Percentiles rank a stretch among this genome's conserved stretches.
These are phyloP conservation scores for Orbilia brochopaga DNA, from an alignment of 2,329 filamentous ascomycete species.

Conservation along the genomic window DNA sequence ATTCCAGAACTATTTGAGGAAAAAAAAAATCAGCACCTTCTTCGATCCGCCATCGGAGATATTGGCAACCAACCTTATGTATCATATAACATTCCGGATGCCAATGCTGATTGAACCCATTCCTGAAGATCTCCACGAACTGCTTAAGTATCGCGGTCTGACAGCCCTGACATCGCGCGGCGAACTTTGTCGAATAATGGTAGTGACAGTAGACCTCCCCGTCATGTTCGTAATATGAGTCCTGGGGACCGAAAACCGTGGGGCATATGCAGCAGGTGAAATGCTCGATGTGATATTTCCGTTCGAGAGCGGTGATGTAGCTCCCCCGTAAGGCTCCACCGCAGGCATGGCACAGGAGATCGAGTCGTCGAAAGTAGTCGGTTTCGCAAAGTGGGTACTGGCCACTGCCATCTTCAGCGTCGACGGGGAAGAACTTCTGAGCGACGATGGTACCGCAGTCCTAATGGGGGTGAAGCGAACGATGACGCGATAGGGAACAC, in stretches of 20 bases:
- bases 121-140: constrained; percentile 98
- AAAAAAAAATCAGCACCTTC: constrained; percentile 15
- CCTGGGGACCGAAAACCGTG: constrained; percentile 96
- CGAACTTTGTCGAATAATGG: constrained; percentile 97
- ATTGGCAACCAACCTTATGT: constrained; percentile 68
- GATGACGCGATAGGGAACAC: background rate
- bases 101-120: constrained; percentile 98
- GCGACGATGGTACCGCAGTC: constrained; percentile 97
- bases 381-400: constrained; percentile 98
- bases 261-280: constrained; percentile 97
- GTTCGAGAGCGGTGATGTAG: constrained; percentile 95
- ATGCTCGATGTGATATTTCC: constrained; percentile 98
- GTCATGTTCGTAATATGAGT: constrained; percentile 99
- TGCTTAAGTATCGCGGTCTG: constrained; percentile 97
- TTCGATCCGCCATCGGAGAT: constrained; percentile 3
- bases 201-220: constrained; percentile 97
- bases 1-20: constrained; percentile 76
- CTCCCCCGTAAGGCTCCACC: constrained; percentile 91
- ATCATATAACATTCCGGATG: constrained; percentile 99
- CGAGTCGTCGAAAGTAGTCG: constrained; percentile 92
- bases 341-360: constrained; percentile 88
- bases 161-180: constrained; percentile 93
- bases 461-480: constrained; percentile 61
- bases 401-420: constrained; percentile 78
- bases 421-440: constrained; percentile 97